Base-by-base conservation (phyloP, 2,329 filamentous ascomycete species). In the Pyrenochaeta sp. region DNA sequence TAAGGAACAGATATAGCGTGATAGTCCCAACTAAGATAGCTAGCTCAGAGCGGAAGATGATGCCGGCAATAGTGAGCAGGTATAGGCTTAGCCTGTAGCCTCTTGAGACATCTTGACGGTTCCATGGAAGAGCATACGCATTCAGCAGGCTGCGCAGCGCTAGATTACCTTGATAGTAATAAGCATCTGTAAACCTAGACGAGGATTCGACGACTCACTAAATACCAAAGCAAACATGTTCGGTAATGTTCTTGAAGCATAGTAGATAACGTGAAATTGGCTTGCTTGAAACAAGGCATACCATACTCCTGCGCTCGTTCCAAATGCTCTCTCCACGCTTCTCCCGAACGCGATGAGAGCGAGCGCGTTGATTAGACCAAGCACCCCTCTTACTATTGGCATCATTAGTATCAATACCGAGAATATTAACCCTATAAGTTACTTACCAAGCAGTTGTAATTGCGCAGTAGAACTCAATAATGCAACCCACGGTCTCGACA, bases 151-250 rank as follows among this genome's bases (percentile, higher is more conserved):
- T 80, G 39, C 81, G 75, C 46, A 87, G 81, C 6, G 91, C 89
- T 44, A 91, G 72, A 0, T 89, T 93, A 54, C 89, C 90, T 91
- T 5, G 0, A 25, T 22, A 2, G 5, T 25, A 4, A 28, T 64
- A 2, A 61, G 44, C 51, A 44, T 1, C 5, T 4, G 3, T 4
- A 22, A 2, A 10, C 13, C 5, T 19, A 15, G 15, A 25, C 10
- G 27, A 19, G 6, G 32, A 5, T 1, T 15, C 22, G 1, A 0
- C 12, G 36, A 83, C 89, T 78, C 82, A 94, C 90, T 92, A 57
- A 97, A 80, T 9, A 88, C 87, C 80, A 98, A 95, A 22, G 95
- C 93, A 79, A 97, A 96, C 90, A 96, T 97, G 76, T 99, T 99
- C 1, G 95, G 95, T 64, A 99, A 80, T 2, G 93, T 95, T 59